phyloP scores from a whole-genome alignment of 441 rosid species.

The Biscutella laevigata region DNA sequence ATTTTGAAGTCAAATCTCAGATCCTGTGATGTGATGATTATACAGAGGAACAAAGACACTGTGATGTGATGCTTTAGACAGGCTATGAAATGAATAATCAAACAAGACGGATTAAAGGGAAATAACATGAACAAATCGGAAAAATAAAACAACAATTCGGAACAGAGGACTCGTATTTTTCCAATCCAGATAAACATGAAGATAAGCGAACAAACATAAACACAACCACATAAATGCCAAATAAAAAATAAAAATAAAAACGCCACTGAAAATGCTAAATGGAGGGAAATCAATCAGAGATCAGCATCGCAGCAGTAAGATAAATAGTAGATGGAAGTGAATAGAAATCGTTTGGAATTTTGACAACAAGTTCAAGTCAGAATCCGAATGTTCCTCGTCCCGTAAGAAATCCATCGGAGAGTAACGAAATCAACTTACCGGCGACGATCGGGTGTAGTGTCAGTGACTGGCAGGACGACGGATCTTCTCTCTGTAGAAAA shows the following conservation, averaged over 20 bases:
- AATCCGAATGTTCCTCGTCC: constrained; percentile 12
- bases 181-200: constrained; percentile 10
- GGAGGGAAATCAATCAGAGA: neutral
- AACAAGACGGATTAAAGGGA: neutral
- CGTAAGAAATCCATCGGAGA: neutral
- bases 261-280: constrained; percentile 5
- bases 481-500: constrained; percentile 12
- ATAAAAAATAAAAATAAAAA: neutral
- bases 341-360: constrained; percentile 6
- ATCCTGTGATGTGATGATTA: constrained; percentile 22
- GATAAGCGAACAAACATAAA: constrained; percentile 1
- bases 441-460: constrained; percentile 21
- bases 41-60: neutral
- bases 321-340: neutral
- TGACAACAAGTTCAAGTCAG: constrained; percentile 9
- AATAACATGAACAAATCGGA: neutral
- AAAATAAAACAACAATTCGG: neutral
- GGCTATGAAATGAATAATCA: constrained; percentile 4
- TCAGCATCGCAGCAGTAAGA: constrained; percentile 12
- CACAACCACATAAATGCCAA: neutral
- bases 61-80: neutral
- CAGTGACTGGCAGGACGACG: neutral
- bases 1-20: constrained; percentile 4
- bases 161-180: neutral
- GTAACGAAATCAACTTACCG: constrained; percentile 11